Base-by-base conservation (phyloP, 148 eudicot genomes). In the Cornus controversa region DNA sequence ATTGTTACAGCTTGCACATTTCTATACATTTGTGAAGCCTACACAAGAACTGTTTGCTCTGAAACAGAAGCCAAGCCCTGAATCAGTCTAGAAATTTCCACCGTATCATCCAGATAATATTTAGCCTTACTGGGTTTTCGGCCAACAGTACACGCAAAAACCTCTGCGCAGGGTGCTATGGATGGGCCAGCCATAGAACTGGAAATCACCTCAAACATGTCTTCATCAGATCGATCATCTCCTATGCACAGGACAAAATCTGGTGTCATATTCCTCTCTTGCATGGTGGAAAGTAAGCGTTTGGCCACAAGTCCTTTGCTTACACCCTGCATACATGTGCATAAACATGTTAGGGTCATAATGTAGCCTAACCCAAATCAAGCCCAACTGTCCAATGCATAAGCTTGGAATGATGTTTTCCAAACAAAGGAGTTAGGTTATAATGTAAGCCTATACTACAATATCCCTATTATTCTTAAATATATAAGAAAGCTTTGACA, bases 201-300 rank as follows among this genome's bases (percentile, higher is more conserved):
- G 10, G 70, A 76, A 24, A 90, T 87, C 45, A 80, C 85, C 86
- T 90, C 90, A 27, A 90, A 90, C 92, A 90, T 90, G 77, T 90
- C 92, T 74, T 90, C 92, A 47, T 90, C 92, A 0, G 92, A 90
- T 18, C 92, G 85, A 66, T 90, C 92, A 10, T 90, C 92, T 54
- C 92, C 92, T n/a, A 90, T 86, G 76, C 92, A 90, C 45, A 90
- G 73, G 15, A 90, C 80, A 57, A 90, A 90, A 74, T 90, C 90
- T 0, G 92, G 90, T 2, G 80, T 66, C 80, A 80, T 79, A n/a
- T 75, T 87, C n/a, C 76, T 76, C 40, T 84, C 85, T 78, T 81
- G 84, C 89, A 90, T 85, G 3, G 76, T 71, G 6, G 82, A 71
- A 27, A 90, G 88, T 16, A 90, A 73, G 42, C 85, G 85, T 67